phyloP scores from a whole-genome alignment of 202 grass and related monocot species.

The Cymbopogon flexuosus region DNA sequence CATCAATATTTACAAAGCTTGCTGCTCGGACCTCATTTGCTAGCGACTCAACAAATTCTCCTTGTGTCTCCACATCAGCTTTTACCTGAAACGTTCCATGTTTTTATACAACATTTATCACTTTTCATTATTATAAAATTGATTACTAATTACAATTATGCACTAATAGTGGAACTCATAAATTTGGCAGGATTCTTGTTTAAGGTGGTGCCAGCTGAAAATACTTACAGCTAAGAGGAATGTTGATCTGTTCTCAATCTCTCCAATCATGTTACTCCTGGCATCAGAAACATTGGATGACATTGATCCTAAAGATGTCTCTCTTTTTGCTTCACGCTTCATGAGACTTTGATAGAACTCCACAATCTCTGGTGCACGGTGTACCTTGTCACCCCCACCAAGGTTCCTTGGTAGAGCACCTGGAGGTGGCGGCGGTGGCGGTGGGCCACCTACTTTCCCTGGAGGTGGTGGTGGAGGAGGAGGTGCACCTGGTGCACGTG shows the following conservation, averaged over 20 bases:
- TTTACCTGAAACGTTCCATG: slow-evolving; percentile 64
- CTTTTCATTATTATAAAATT: background rate
- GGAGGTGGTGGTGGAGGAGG: slow-evolving; percentile 69
- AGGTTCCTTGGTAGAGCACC: slow-evolving; percentile 34
- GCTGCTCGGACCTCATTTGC: slow-evolving; percentile 54
- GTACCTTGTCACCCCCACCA: slow-evolving; percentile 50
- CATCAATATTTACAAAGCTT: slow-evolving; percentile 55
- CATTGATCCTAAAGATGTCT: slow-evolving; percentile 51
- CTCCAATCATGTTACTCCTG: slow-evolving; percentile 87
- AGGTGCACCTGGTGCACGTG: slow-evolving; percentile 53
- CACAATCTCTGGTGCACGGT: slow-evolving; percentile 62
- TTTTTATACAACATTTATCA: slow-evolving; percentile 19
- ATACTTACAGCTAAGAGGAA: slow-evolving; percentile 91
- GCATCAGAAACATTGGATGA: slow-evolving; percentile 58
- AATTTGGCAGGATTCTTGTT: slow-evolving; percentile 25
- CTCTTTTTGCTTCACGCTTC: slow-evolving; percentile 80
- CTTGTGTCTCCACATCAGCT: slow-evolving; percentile 95
- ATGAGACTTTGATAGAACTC: slow-evolving; percentile 91
- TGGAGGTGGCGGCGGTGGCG: slow-evolving; percentile 52
- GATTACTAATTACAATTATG: background rate
- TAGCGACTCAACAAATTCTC: slow-evolving; percentile 73
- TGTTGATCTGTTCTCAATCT: slow-evolving; percentile 89
- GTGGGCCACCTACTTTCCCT: slow-evolving; percentile 44
- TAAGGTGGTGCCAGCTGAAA: background rate
- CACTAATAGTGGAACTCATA: background rate